These are phyloP conservation scores for Fusarium citri DNA, from an alignment of 2,329 filamentous ascomycete genomes.

Conservation along the genomic window DNA sequence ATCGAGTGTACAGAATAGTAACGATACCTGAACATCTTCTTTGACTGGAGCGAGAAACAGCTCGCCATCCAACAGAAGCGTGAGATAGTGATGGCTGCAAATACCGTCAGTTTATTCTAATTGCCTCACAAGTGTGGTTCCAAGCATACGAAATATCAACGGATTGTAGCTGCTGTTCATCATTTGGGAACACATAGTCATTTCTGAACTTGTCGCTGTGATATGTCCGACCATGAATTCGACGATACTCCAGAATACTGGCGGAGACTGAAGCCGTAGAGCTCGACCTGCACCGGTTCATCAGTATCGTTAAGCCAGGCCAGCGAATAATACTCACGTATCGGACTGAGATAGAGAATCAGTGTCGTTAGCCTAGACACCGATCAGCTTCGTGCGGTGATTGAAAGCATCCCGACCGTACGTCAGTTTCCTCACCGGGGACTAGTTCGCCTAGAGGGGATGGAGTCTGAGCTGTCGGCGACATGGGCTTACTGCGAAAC, in stretches of 20 bases:
- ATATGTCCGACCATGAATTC: slow-evolving; percentile 27
- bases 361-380: background rate
- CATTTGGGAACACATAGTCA: slow-evolving; percentile 26
- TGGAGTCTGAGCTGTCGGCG: background rate
- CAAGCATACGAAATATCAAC: slow-evolving; percentile 16
- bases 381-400: background rate
- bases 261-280: slow-evolving; percentile 24
- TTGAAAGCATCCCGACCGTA: background rate
- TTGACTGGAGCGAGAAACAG: slow-evolving; percentile 16
- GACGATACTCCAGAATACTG: slow-evolving; percentile 24
- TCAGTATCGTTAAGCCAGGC: background rate
- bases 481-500: too few relatives aligned
- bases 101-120: background rate
- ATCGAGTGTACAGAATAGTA: accelerated
- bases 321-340: background rate
- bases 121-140: accelerated
- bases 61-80: slow-evolving; percentile 5
- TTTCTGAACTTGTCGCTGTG: slow-evolving; percentile 26
- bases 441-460: background rate
- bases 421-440: background rate
- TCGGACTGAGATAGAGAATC: slow-evolving; percentile 6
- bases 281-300: background rate
- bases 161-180: slow-evolving; percentile 20
- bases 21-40: background rate
- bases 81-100: slow-evolving; percentile 17